phyloP scores from a whole-genome alignment of 768 basidiomycete species.

The Kwoniella shandongensis region DNA sequence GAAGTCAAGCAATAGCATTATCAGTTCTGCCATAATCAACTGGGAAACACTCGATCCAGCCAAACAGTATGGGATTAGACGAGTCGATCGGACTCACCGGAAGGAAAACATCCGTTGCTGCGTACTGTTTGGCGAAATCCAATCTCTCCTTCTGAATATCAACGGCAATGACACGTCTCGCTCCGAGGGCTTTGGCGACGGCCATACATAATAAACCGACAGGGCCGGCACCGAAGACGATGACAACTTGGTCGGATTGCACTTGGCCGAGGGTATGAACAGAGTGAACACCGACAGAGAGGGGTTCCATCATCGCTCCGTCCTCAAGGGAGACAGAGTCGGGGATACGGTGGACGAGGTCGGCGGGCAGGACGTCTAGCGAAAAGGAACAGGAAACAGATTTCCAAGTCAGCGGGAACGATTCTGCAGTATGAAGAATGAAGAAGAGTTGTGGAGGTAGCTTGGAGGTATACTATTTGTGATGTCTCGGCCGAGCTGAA shows the following conservation, averaged over 20 bases:
- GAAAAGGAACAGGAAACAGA: too few species aligned
- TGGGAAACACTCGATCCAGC: neutral
- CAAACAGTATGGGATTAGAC: too few species aligned
- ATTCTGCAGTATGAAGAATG: too few species aligned
- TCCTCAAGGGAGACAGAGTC: conserved; percentile 82
- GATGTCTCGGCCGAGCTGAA: neutral
- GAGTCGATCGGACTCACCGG: conserved; percentile 27
- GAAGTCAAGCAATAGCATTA: neutral
- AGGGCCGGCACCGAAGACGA: conserved; percentile 81
- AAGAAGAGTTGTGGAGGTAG: too few species aligned
- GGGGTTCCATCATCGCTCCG: conserved; percentile 95
- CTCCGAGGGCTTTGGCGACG: conserved; percentile 88
- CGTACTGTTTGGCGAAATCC: conserved; percentile 80
- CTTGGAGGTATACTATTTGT: too few species aligned
- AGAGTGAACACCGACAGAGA: conserved; percentile 87
- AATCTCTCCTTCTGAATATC: conserved; percentile 63
- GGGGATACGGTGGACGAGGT: conserved; percentile 70
- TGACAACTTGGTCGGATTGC: conserved; percentile 57
- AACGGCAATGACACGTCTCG: conserved; percentile 77
- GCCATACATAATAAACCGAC: conserved; percentile 84
- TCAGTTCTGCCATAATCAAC: neutral
- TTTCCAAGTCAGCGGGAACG: too few species aligned
- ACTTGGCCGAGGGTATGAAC: conserved; percentile 73
- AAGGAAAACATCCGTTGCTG: conserved; percentile 66
- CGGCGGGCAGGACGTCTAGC: conserved; percentile 63